A percentile compares a stretch with the other conserved stretches of the same genome.
These are phyloP conservation scores for Gomphus bonarii DNA, from an alignment of 1,284 basidiomycete genomes.

Conservation along the genomic window DNA sequence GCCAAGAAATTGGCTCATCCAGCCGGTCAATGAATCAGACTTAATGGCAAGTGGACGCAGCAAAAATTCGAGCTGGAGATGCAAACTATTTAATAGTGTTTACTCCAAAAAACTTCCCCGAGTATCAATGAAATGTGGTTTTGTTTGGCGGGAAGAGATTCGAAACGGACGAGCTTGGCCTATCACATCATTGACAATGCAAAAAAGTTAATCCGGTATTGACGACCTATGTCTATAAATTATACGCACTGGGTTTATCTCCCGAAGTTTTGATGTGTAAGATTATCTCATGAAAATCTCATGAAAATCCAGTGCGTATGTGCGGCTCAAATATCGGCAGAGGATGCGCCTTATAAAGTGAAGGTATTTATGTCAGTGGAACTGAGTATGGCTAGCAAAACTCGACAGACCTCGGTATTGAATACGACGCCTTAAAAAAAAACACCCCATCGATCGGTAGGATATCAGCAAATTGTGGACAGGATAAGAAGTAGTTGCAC, in stretches of 20 bases:
- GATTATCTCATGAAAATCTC: too few species aligned
- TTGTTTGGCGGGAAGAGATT: background rate
- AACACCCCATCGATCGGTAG: background rate
- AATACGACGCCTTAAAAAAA: constrained; percentile 71
- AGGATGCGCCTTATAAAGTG: constrained; percentile 44
- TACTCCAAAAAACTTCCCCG: background rate
- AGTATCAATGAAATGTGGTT: background rate
- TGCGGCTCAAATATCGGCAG: constrained; percentile 51
- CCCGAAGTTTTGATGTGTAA: background rate
- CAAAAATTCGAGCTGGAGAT: too few species aligned
- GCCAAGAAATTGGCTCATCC: too few species aligned
- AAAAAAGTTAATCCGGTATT: background rate
- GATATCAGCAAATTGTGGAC: background rate
- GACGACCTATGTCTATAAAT: background rate
- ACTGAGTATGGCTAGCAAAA: background rate
- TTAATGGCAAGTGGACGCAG: too few species aligned
- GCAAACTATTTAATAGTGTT: too few species aligned
- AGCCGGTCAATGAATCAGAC: too few species aligned
- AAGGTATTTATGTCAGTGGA: constrained; percentile 5
- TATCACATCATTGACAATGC: too few species aligned
- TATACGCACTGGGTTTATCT: background rate
- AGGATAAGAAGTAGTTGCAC: constrained; percentile 20
- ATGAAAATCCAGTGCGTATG: constrained; percentile 43
- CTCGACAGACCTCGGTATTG: constrained; percentile 71
- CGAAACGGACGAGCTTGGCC: background rate